phyloP scores from a whole-genome alignment of 2,329 filamentous ascomycete genomes.

The Xenoacremonium recifei region DNA sequence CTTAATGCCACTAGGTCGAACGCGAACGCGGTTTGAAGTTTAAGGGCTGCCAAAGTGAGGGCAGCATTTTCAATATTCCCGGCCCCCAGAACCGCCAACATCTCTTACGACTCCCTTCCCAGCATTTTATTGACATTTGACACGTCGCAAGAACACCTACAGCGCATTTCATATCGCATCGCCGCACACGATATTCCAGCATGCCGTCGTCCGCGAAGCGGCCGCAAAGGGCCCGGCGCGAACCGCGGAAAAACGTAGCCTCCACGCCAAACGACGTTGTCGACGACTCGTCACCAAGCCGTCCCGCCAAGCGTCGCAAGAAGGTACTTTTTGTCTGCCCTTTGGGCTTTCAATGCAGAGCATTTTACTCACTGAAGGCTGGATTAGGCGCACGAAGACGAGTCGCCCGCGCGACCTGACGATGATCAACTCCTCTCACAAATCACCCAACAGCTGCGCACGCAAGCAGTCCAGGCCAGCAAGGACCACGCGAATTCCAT shows the following conservation, averaged over 20 bases:
- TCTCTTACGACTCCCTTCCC: no score
- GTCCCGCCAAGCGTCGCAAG: constrained; percentile 64
- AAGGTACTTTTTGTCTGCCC: constrained; percentile 42
- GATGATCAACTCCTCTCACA: constrained; percentile 57
- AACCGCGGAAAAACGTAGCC: constrained; percentile 34
- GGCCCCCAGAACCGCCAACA: no score
- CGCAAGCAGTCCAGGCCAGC: constrained; percentile 55
- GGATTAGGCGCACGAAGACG: constrained; percentile 36
- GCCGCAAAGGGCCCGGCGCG: constrained; percentile 36
- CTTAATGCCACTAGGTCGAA: constrained; percentile 26
- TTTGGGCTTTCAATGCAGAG: background rate
- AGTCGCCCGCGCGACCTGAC: constrained; percentile 41
- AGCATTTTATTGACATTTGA: no score
- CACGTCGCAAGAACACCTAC: no score
- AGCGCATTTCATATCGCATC: no score
- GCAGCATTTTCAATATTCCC: constrained; percentile 36
- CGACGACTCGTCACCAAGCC: constrained; percentile 57
- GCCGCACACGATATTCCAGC: constrained; percentile 10
- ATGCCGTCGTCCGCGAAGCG: constrained; percentile 41
- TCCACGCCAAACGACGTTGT: constrained; percentile 35
- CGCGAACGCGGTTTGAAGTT: constrained; percentile 32
- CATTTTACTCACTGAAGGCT: background rate
- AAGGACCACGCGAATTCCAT: constrained; percentile 63
- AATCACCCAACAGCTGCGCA: constrained; percentile 52
- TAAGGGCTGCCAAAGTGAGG: constrained; percentile 37